These are phyloP conservation scores for Lactifluus hygrophoroides DNA, from an alignment of 768 basidiomycete genomes.

Conservation along the genomic window DNA sequence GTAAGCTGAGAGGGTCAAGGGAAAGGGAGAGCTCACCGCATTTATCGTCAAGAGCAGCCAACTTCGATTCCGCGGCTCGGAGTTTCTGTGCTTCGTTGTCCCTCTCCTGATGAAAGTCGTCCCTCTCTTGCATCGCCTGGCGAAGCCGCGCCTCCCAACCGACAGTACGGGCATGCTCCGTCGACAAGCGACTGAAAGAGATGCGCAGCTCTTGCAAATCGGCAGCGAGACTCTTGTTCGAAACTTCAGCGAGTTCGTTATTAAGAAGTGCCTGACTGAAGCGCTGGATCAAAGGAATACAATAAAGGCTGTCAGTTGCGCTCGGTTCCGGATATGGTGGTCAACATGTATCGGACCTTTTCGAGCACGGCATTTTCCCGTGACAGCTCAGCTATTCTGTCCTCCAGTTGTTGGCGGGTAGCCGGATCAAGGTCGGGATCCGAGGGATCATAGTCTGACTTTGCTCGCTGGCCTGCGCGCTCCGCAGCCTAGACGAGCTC, in stretches of 20 bases:
- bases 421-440: conserved; percentile 12
- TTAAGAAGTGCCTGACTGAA: conserved; percentile 73
- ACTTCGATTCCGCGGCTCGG: conserved; percentile 56
- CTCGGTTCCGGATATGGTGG: neutral
- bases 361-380: conserved; percentile 57
- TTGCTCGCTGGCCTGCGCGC: conserved; percentile 12
- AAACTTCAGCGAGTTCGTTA: conserved; percentile 72
- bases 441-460: conserved; percentile 2
- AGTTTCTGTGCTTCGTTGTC: conserved; percentile 63
- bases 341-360: conserved; percentile 35
- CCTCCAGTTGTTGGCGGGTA: conserved; percentile 26
- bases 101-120: conserved; percentile 79
- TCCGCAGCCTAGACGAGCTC: conserved; percentile 14
- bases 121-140: conserved; percentile 61
- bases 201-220: conserved; percentile 69
- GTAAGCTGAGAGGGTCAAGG: neutral
- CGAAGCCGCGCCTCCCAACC: conserved; percentile 64
- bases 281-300: conserved; percentile 36
- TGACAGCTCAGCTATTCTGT: conserved; percentile 30
- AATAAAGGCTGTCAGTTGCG: conserved; percentile 11
- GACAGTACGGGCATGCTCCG: conserved; percentile 59
- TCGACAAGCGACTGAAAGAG: conserved; percentile 56
- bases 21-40: conserved; percentile 38
- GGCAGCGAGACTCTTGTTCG: conserved; percentile 62
- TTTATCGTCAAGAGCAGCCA: conserved; percentile 57